Evolutionary conservation across 78 protist species (phyloP).

Genomic region (Diacronema lutheri): DNA sequence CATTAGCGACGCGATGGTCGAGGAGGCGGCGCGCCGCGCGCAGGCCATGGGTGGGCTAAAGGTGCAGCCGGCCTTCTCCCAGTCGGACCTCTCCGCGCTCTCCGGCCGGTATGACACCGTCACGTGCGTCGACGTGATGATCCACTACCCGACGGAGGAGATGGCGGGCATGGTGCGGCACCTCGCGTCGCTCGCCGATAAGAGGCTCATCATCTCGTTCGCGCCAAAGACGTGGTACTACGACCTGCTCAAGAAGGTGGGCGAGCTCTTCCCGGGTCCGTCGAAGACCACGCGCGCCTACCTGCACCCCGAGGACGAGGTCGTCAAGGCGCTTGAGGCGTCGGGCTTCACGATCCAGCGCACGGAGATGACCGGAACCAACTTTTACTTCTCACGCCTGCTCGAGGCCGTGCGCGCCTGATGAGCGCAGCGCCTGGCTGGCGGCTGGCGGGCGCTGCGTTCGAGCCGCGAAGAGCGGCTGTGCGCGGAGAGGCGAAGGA

Average conservation of each 20-base stretch:
- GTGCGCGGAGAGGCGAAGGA: too few species aligned
- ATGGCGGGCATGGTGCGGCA: slow-evolving; percentile 10
- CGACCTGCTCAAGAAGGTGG: slow-evolving; percentile 12
- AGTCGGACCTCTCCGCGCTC: background rate
- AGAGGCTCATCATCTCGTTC: slow-evolving; percentile 34
- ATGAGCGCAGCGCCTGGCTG: too few species aligned
- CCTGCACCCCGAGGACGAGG: slow-evolving; percentile 10
- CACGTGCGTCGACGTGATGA: slow-evolving; percentile 16
- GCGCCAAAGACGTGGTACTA: slow-evolving; percentile 40
- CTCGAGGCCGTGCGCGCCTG: slow-evolving; percentile 28
- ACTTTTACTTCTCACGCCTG: slow-evolving; percentile 41
- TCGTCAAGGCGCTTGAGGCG: background rate
- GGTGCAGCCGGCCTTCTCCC: background rate
- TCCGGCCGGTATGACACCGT: slow-evolving; percentile 13
- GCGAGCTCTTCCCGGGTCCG: slow-evolving; percentile 42
- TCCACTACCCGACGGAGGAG: slow-evolving; percentile 14
- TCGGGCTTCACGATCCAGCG: background rate
- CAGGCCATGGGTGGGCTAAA: background rate
- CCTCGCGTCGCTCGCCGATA: background rate
- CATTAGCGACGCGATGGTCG: background rate
- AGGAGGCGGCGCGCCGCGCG: background rate
- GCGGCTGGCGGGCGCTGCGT: too few species aligned
- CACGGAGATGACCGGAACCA: slow-evolving; percentile 41
- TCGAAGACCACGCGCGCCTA: slow-evolving; percentile 39
- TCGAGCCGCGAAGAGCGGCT: too few species aligned